phyloP scores from a whole-genome alignment of 768 basidiomycete genomes.

The Lactarius trivialis region DNA sequence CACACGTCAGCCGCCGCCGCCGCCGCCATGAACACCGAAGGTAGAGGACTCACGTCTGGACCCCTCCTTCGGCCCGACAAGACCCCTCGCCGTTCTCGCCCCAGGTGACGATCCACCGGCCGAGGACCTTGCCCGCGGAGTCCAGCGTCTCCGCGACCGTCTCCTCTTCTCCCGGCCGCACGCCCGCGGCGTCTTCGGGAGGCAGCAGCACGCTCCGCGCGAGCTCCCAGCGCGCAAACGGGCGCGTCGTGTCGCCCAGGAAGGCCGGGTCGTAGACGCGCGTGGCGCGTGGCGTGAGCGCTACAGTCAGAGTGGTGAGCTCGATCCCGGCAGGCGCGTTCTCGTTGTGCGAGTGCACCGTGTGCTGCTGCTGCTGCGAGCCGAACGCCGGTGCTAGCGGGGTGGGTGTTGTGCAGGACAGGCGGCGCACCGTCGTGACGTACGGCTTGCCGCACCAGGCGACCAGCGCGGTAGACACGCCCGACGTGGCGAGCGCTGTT shows the following conservation, averaged over 20 bases:
- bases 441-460: constrained; percentile 69
- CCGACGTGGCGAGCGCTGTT: constrained; percentile 66
- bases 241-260: constrained; percentile 55
- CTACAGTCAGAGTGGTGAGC: constrained; percentile 60
- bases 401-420: constrained; percentile 21
- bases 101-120: constrained; percentile 78
- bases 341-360: constrained; percentile 22
- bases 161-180: constrained; percentile 52
- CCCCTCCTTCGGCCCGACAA: constrained; percentile 56
- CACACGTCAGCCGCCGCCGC: neutral
- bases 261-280: constrained; percentile 72
- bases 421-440: constrained; percentile 53
- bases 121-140: constrained; percentile 50
- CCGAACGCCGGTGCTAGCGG: no score
- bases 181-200: constrained; percentile 31
- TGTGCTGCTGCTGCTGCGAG: constrained; percentile 29
- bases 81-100: constrained; percentile 54
- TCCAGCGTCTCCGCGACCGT: constrained; percentile 75
- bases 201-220: constrained; percentile 46
- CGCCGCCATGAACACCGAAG: neutral
- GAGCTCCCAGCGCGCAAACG: constrained; percentile 80
- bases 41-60: constrained; percentile 50
- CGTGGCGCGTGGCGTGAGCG: constrained; percentile 55
- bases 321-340: constrained; percentile 47
- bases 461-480: constrained; percentile 68